Base-by-base conservation (phyloP, 208 protist genomes). In the Endotrypanum monterogeii region DNA sequence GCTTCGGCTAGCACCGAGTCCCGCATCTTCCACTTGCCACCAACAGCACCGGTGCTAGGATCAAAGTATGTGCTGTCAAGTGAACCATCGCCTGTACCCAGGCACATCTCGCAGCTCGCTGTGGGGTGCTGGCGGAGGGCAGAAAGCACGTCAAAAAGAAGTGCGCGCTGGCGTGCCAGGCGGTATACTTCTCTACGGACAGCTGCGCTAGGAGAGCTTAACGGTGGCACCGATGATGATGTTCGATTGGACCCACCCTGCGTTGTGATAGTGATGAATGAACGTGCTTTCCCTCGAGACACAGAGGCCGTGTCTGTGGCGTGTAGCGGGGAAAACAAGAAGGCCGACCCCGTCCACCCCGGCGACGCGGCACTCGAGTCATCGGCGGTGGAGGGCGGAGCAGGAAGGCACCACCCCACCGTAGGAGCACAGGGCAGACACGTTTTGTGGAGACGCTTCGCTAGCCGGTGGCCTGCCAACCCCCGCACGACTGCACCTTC, bases 61-160 rank as follows among this genome's bases (percentile, higher is more conserved):
- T 28, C 60, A 30, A 8, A 30, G 25, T 65, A 37, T 28, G 20
- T 9, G 37, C 60, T 46, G 6, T 11, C 25, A 48, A 30, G 32
- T 28, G 60, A 48, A 20, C 7, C n/a, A n/a, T n/a, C 28, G 18
- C 28, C 7, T 8, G 11, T n/a, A 54, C 52, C 50, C 1, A 20
- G 25, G 25, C 30, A 32, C n/a, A 55, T 35, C 54, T 56, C 76
- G 79, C 83, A 94, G 65, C 75, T 82, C 7, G 61, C 50, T 18
- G 80, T 91, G 11, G 73, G 57, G 32, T 78, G 73, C 73, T 91
- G 87, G 0, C 82, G 80, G 50, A 94, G 54, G 0, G 90, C 87
- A 62, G 86, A 92, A 30, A 94, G 77, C 1, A 80, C 85, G 50
- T 94, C 90, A 69, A 88, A 87, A 39, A 94, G 73, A 23, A 94